These are phyloP conservation scores for Termitomyces sp. DNA, from an alignment of 768 basidiomycete species.

Conservation along the genomic window DNA sequence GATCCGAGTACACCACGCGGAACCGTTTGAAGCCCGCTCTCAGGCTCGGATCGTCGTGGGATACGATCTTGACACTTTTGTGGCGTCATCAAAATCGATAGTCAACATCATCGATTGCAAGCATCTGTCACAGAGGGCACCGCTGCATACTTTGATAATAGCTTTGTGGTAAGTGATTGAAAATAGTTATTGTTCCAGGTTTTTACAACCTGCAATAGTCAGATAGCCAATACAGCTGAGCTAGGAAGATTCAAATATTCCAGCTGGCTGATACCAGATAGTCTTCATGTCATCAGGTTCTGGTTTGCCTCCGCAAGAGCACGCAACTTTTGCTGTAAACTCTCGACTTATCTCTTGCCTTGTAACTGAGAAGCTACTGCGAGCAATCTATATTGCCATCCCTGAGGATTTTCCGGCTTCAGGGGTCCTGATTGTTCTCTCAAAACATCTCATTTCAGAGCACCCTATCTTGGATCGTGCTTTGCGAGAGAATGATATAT, in stretches of 20 bases:
- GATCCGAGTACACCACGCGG: neutral
- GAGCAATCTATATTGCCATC: conserved; percentile 34
- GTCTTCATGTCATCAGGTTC: conserved; percentile 30
- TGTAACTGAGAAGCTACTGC: conserved; percentile 41
- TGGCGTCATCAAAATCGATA: neutral
- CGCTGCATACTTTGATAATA: neutral
- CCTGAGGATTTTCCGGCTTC: conserved; percentile 14
- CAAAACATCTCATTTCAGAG: conserved; percentile 28
- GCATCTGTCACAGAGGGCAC: neutral
- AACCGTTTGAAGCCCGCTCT: neutral
- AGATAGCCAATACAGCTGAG: neutral
- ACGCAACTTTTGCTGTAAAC: conserved; percentile 39
- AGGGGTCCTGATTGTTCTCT: conserved; percentile 34
- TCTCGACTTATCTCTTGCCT: conserved; percentile 45
- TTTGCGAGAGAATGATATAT: conserved; percentile 35
- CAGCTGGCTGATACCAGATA: neutral
- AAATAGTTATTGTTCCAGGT: neutral
- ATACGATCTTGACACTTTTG: neutral
- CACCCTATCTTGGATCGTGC: conserved; percentile 24
- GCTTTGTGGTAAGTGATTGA: neutral
- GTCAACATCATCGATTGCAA: neutral
- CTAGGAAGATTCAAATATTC: neutral
- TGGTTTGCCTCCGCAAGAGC: conserved; percentile 25
- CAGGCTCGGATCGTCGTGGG: neutral
- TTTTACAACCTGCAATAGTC: neutral